Evolutionary conservation across 2,329 filamentous ascomycete species (phyloP).

Genomic region (Neodidymelliopsis sp.): DNA sequence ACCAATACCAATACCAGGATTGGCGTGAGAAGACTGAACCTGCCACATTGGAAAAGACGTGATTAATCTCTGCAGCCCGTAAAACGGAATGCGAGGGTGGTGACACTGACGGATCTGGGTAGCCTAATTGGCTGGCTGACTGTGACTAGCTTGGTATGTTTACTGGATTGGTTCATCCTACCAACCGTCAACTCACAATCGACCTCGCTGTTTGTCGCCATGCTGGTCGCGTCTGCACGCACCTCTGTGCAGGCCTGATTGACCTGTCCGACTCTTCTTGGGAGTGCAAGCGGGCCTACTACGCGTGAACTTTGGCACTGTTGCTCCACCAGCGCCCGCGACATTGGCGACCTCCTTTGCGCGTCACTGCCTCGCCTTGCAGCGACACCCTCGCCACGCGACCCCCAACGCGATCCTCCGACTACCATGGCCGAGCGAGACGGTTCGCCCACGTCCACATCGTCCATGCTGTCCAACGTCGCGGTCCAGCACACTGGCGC

Average conservation of each 20-base stretch:
- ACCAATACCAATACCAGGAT: background rate
- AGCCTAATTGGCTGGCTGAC: slow-evolving; percentile 48
- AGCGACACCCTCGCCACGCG: slow-evolving; percentile 31
- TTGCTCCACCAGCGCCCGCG: slow-evolving; percentile 37
- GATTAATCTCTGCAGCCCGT: background rate
- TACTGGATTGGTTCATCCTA: slow-evolving; percentile 38
- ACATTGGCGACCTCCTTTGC: slow-evolving; percentile 38
- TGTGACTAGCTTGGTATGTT: slow-evolving; percentile 48
- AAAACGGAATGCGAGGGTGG: slow-evolving; percentile 40
- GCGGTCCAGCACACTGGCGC: slow-evolving; percentile 36
- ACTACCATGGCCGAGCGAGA: slow-evolving; percentile 43
- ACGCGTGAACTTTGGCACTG: slow-evolving; percentile 46
- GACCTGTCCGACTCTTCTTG: slow-evolving; percentile 23
- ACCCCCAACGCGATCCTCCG: slow-evolving; percentile 20
- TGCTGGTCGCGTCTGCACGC: slow-evolving; percentile 36
- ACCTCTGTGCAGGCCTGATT: slow-evolving; percentile 29
- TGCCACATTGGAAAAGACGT: background rate
- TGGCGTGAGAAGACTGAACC: background rate
- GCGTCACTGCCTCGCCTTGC: slow-evolving; percentile 43
- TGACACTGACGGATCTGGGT: slow-evolving; percentile 42
- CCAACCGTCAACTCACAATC: slow-evolving; percentile 33
- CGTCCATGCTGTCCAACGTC: slow-evolving; percentile 50
- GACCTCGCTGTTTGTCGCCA: slow-evolving; percentile 22
- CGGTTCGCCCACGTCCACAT: slow-evolving; percentile 50
- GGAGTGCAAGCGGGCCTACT: slow-evolving; percentile 22